Base-by-base conservation (phyloP, 2,329 filamentous ascomycete species). In the Pseudophaeomoniella oleicola region DNA sequence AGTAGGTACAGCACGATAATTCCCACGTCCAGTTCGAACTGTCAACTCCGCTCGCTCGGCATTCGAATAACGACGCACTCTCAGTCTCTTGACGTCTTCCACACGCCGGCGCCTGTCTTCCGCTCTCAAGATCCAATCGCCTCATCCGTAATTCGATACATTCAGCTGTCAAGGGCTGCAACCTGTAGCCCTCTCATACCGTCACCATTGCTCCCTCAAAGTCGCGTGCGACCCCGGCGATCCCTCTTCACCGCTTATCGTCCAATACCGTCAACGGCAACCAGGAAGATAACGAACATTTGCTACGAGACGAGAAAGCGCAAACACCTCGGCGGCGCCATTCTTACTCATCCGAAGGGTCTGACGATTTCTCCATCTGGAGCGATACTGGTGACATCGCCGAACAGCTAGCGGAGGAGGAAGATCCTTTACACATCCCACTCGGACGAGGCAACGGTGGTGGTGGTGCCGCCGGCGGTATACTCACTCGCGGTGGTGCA, bases 381-480 rank as follows among this genome's bases (percentile, higher is more conserved):
- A 87, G 83, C 54, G 86, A 94, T 59, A 94, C 88, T 32, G 88
- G 86, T 53, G 90, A 96, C 61, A 75, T 96, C 51, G 85, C 84
- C 52, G 88, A 94, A 64, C 88, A 92, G 69, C 70, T 87, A 49
- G 81, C 75, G 51, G 79, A 82, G 66, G 76, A 78, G 52, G 76
- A 88, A 60, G 84, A 94, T 57, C 83, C 85, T 41, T 69, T 93
- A 47, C 77, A 74, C 48, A 72, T 76, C 48, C 78, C 74, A 50
- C 67, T 88, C 41, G 62, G 65, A 30, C 59, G 65, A 32, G 56
- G 62, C 34, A 58, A 54, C 50, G 44, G 51, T 51, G 47, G 56
- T 55, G 53, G 57, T 58, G 46, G 48, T 39, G 43, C 50, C 40
- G 22, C 22, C 22, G 9, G 22, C 22, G 22, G 22, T 9, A 27